Evolutionary conservation across 73 alveolate genomes (phyloP), one percentile per base, ranked within the genome.

Genomic region (Paramecium caudatum): DNA sequence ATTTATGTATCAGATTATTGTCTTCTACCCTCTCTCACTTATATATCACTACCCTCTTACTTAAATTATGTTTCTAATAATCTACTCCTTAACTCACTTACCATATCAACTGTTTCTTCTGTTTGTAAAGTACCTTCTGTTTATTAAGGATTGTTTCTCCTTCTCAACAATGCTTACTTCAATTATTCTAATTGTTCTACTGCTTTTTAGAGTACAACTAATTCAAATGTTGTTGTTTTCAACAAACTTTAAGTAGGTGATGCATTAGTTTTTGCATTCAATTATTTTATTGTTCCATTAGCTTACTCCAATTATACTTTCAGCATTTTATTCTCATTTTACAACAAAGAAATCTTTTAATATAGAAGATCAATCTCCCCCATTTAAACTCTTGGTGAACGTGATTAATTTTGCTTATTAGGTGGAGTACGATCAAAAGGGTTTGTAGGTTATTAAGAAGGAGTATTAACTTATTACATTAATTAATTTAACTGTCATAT

Each of bases 401-500:
- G 80, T 0, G 80, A 55, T 4, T 37, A 23, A 25, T 55, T 55
- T 3, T 37, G 23, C 30, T 55, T 55, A 55, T 55, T 55, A 17
- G 37, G 23, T 17, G 80, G 80, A 23, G 80, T 55, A 12, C 30
- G 80, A 55, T 55, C 17, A 21, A 55, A 55, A 4, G 80, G 80
- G 0, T 27, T 21, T 27, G 23, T 55, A 27, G 80, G 80, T 27
- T 55, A 55, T 55, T 55, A 23, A 27, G 80, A 55, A 55, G 80
- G 80, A 10, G 30, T 21, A 55, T 55, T 17, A 55, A 55, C 80
- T 55, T 55, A 55, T 55, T 55, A 55, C 80, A 55, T 55, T 55
- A 55, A 55, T 55, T 55, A 55, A 55, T 55, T 65, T 65, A 65
- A 65, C 83, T 65, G 83, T 33, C 83, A 65, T 65, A 65, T 47